These are phyloP conservation scores for Backusella parvicylindrica DNA, from an alignment of 192 early-diverging fungal genomes.

Conservation along the genomic window DNA sequence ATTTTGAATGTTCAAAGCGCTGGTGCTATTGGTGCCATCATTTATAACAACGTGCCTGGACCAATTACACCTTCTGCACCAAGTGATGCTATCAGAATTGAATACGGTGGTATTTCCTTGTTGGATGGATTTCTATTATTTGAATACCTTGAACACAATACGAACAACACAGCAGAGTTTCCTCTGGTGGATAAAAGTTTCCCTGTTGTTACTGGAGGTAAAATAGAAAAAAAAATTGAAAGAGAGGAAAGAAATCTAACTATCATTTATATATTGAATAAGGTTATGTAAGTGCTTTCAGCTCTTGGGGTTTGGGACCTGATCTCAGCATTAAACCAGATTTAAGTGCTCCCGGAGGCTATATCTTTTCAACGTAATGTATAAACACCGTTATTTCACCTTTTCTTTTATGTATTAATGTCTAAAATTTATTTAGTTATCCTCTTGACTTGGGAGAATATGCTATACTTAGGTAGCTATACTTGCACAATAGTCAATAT, in stretches of 20 bases:
- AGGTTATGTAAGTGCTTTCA: constrained; percentile 55
- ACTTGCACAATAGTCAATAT: neutral
- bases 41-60: constrained; percentile 43
- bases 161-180: constrained; percentile 24
- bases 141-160: neutral
- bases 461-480: constrained; percentile 13
- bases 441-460: constrained; percentile 28
- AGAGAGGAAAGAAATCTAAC: too few species aligned
- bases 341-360: constrained; percentile 63
- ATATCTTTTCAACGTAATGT: constrained; percentile 60
- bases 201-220: constrained; percentile 26
- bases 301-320: constrained; percentile 63
- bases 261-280: neutral
- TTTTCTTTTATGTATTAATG: neutral
- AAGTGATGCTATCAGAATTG: constrained; percentile 32
- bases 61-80: constrained; percentile 18
- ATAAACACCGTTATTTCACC: neutral
- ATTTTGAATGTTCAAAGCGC: constrained; percentile 34
- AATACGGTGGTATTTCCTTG: constrained; percentile 35
- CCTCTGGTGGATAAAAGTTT: constrained; percentile 31
- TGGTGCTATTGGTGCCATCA: constrained; percentile 48
- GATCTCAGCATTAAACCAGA: constrained; percentile 59
- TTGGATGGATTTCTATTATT: constrained; percentile 37
- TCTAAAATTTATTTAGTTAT: constrained; percentile 11
- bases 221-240: neutral